Evolutionary conservation across 164 flowering plant genomes (phyloP), one percentile per base, ranked within the genome.

Genomic region (Euptelea pleiosperma): DNA sequence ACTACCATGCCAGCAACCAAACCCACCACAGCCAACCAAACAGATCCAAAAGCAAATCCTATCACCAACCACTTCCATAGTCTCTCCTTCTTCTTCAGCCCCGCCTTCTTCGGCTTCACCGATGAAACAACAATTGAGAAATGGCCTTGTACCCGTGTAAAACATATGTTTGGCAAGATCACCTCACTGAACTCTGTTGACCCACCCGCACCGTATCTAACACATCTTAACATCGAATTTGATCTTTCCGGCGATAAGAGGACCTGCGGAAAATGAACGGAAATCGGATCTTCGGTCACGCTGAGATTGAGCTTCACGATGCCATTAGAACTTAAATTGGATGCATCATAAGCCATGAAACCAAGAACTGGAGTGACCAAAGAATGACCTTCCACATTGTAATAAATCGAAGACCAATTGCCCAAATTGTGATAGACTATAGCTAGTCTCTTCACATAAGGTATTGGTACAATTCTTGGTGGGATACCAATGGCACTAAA

Each of bases 361-460:
- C 91, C 84, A 22, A 83, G 49, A 16, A 87, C 85, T 3, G 82
- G 71, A 40, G 80, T 59, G 8, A 72, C 36, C 18, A 84, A 49
- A 0, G 75, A 21, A 60, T 81, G 74, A 15, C 85, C 87, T 14
- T 81, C 62, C 21, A 83, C 58, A 26, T 21, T 52, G 66, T 78
- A 82, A 50, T 65, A 79, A 3, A 39, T 40, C 40, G 84, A 67
- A 36, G 95, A 87, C 82, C 82, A 78, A 57, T 78, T 87, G 36
- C 80, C 85, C 52, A 83, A 58, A 51, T 81, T 70, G 40, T 74
- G 80, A 53, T 77, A 78, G 3, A 84, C 80, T 22, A 87, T 64
- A 19, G 74, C 76, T 22, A 84, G 41, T 53, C 91, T 85, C 55
- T 30, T 73, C 18, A 69, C 83, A 52, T 67, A 75, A 33, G 91